Conservation (phyloP, 352 stramenopile species). For the Globisporangium alternatum region DNA sequence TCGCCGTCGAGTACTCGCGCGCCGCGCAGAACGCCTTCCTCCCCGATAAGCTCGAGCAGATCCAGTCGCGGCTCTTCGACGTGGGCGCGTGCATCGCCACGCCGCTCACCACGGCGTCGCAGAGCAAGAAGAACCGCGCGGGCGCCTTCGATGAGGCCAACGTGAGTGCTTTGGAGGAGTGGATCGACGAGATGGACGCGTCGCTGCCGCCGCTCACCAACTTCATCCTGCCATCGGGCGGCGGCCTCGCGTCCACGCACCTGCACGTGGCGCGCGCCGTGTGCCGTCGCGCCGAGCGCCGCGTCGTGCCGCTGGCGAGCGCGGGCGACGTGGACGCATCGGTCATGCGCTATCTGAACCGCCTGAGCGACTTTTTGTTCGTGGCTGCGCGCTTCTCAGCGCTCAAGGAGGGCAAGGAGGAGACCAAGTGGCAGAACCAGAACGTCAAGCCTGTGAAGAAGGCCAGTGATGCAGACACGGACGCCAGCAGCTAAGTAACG, state of each 20-base stretch:
- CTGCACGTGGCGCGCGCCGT: constrained; percentile 84
- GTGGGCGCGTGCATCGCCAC: constrained; percentile 88
- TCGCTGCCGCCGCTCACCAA: constrained; percentile 77
- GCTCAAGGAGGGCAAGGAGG: constrained; percentile 58
- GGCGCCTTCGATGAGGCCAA: constrained; percentile 64
- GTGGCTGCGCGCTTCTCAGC: constrained; percentile 70
- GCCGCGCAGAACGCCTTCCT: constrained; percentile 40
- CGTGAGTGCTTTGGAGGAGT: constrained; percentile 61
- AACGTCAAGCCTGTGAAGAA: constrained; percentile 48
- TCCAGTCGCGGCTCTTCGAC: constrained; percentile 91
- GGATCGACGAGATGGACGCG: constrained; percentile 89
- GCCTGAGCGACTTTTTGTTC: constrained; percentile 87
- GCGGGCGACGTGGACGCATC: constrained; percentile 69
- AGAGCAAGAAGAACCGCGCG: constrained; percentile 63
- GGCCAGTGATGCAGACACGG: constrained; percentile 11
- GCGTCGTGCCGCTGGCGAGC: constrained; percentile 73
- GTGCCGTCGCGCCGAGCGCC: constrained; percentile 84
- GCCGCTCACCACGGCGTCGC: constrained; percentile 55
- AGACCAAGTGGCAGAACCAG: constrained; percentile 81
- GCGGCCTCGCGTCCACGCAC: constrained; percentile 75
- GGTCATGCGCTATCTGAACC: constrained; percentile 83
- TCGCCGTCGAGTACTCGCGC: constrained; percentile 56
- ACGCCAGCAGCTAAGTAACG: background rate
- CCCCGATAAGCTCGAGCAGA: constrained; percentile 66
- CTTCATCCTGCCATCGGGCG: constrained; percentile 85